Base-by-base conservation (phyloP, 495 filamentous ascomycete genomes). In the Neurospora terricola region DNA sequence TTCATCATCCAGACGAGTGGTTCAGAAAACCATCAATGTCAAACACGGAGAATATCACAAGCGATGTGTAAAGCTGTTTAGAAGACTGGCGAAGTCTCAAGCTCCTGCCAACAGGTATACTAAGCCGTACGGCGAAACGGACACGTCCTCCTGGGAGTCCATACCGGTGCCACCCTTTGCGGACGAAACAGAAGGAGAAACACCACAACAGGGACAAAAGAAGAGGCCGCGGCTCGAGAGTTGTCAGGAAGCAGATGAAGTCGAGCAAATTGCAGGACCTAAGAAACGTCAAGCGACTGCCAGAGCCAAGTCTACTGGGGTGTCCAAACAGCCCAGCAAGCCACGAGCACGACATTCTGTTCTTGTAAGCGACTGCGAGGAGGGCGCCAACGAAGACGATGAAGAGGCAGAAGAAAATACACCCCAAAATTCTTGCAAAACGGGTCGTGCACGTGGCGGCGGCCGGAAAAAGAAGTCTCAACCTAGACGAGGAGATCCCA, bases 41-140 rank as follows among this genome's bases (percentile, higher is more conserved):
- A 78, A 80, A 43, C 87, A 88, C 73, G 85, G 87, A 18, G 73
- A 82, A 23, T 79, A 81, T 72, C 86, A 86, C 2, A 86, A 82
- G 72, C 77, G 83, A 59, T 85, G 76, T 38, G 84, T 88, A 4
- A 80, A 72, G 45, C 66, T 88, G 10, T 82, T 88, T 54, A 78
- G 80, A 71, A 76, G 71, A 37, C 43, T 87, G 43, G 81, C 76
- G 18, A 73, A 77, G 69, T 75, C 72, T 30, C 81, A 83, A 45
- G 78, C 80, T 21, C 70, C 74, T 12, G 66, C 73, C 7, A 75
- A 79, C n/a, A 75, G 62, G 36, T 77, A 75, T 37, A 70, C 68
- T 4, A 76, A 59, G 40, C 76, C 77, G 1, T 82, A 79, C 66
- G 79, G 76, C 14, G 79, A 78, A 38, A 73, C 73, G 12, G 80